Conservation (phyloP, 176 grass and related monocot genomes). For the Chrysopogon serrulatus region DNA sequence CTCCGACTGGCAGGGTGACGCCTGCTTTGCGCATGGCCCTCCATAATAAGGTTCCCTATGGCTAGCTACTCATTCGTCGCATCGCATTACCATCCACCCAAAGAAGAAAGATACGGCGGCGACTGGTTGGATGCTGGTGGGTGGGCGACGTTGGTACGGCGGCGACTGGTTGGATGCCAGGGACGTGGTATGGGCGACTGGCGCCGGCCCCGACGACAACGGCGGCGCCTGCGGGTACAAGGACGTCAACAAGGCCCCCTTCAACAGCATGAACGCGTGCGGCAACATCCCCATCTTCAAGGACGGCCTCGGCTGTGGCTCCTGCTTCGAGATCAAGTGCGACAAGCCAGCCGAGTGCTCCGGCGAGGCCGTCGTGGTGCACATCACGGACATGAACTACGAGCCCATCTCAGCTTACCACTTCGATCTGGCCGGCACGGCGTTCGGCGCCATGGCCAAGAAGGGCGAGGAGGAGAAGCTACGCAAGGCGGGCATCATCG, state of each 20-base stretch:
- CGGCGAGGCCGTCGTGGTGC: constrained; percentile 23
- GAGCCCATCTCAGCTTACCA: constrained; percentile 32
- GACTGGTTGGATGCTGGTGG: constrained; percentile 44
- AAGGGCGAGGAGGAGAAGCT: constrained; percentile 41
- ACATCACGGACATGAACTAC: constrained; percentile 40
- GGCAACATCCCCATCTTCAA: constrained; percentile 48
- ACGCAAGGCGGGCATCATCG: constrained; percentile 42
- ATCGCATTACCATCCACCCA: background rate
- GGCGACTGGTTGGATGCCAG: constrained; percentile 26
- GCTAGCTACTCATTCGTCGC: too few species aligned
- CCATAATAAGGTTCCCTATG: too few species aligned
- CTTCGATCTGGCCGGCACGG: constrained; percentile 41
- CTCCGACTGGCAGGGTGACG: too few species aligned
- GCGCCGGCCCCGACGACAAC: constrained; percentile 41
- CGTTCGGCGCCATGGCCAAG: constrained; percentile 53
- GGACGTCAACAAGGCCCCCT: constrained; percentile 45
- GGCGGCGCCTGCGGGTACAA: constrained; percentile 58
- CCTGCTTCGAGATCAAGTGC: constrained; percentile 54
- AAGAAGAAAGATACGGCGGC: too few species aligned
- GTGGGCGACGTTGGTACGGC: constrained; percentile 20
- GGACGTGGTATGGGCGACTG: constrained; percentile 53
- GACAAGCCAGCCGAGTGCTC: constrained; percentile 33
- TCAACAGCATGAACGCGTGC: constrained; percentile 41
- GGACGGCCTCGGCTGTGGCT: constrained; percentile 45
- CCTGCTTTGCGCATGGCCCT: too few species aligned